Base-by-base conservation (phyloP, 2,329 filamentous ascomycete species). In the Stromatinia cepivora region DNA sequence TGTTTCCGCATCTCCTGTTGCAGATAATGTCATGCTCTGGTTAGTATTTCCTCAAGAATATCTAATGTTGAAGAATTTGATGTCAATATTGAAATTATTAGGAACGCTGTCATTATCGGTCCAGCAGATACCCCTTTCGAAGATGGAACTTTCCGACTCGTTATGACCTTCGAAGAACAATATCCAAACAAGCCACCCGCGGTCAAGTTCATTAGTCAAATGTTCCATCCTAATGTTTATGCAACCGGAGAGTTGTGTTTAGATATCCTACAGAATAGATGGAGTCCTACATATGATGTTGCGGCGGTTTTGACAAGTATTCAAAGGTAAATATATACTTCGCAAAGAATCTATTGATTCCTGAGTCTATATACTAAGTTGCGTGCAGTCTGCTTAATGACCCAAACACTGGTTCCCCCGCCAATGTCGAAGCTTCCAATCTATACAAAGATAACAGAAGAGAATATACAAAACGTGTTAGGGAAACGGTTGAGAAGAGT, bases 211-310 rank as follows among this genome's bases (percentile, higher is more conserved):
- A 97, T 99, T 80, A 97, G 92, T 81, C 89, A 95, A 80, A 99
- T 99, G 95, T 99, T 99, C 81, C 95, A 99, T 77, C 95, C 95
- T 25, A 99, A 99, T 78, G 95, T 99, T 69, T 99, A 99, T 79
- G 94, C 92, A 66, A 98, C 94, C 0, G 95, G 95, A 71, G 95
- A 99, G 83, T 86, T 99, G 64, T 99, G 95, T 79, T 83, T 99
- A 74, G 95, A 99, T 79, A 99, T 99, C 75, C 81, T 99, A 70
- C 95, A 99, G 81, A 99, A 99, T 79, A 86, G 95, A 75, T 99
- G 95, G 95, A 98, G 94, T 79, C 95, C 95, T 22, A 98, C 95
- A 13, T 99, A 99, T 80, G 95, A 99, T 81, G 95, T 99, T 52
- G 95, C 95, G 13, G 95, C 95, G 31, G 94, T 99, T 72, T 82